Evolutionary conservation across 2,329 filamentous ascomycete species (phyloP), one percentile per base, ranked within the genome.

Genomic region (Geosmithia putterillii): DNA sequence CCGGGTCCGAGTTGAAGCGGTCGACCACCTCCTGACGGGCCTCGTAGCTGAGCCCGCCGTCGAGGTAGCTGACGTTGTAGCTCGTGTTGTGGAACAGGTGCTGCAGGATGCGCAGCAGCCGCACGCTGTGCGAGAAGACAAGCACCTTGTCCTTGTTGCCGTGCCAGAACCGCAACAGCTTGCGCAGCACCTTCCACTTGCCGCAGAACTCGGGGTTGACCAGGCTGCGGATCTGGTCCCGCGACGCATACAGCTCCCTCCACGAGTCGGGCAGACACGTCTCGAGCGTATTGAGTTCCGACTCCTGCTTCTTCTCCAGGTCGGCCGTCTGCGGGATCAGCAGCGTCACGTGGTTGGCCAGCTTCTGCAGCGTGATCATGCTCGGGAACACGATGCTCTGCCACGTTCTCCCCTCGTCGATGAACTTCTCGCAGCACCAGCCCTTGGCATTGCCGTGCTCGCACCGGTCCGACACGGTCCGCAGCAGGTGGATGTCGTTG

Each of bases 101-200:
- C 51, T 87, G 80, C 5, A 98, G 67, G 57, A 96, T 92, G 38
- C 79, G 81, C 20, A 98, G 65, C 3, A 98, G 68, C 2, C 85
- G 78, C 4, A 96, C 88, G 46, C 84, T 94, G 55, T 96, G 89
- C 0, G 86, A 94, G 59, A 98, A 98, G 2, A 98, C 83, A 0
- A 98, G 73, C 1, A 95, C 92, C 61, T 96, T 98, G 63, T 95
- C 88, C 14, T 87, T 86, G 54, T 84, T 88, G 14, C 75, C 70
- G 56, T 95, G 78, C 92, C 92, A 98, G 60, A 92, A 90, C 44
- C 80, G 81, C 7, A 98, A 73, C 4, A 98, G 68, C 52, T 86
- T 89, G 58, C 81, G 86, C 23, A 98, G 61, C 1, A 98, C 79
- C 56, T 86, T 88, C 92, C 92, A 98, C 62, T 98, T 98, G 3